Conservation (phyloP, 2,329 filamentous ascomycete genomes). For the Akanthomyces lecanii region DNA sequence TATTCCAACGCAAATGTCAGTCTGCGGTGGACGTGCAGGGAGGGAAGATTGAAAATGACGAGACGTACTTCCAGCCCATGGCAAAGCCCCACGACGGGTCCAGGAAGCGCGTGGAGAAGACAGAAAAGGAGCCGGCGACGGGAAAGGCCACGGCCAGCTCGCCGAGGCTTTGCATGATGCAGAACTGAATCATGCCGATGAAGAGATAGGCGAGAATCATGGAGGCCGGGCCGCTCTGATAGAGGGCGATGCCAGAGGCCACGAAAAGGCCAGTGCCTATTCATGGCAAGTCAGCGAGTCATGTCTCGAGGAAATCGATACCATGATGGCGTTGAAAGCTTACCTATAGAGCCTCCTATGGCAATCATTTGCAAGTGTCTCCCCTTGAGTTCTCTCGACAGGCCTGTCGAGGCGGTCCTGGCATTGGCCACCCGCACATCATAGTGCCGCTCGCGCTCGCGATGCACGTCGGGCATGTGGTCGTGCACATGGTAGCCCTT, state of each 20-base stretch:
- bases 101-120: conserved; percentile 79
- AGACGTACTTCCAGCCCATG: conserved; percentile 77
- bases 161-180: conserved; percentile 77
- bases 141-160: conserved; percentile 82
- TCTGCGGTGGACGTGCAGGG: too few species aligned
- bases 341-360: conserved; percentile 77
- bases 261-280: conserved; percentile 74
- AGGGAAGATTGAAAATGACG: too few species aligned
- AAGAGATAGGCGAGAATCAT: conserved; percentile 66
- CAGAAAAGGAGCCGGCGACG: conserved; percentile 77
- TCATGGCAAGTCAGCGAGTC: background rate
- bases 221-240: conserved; percentile 67
- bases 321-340: conserved; percentile 1
- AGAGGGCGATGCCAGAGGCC: conserved; percentile 63
- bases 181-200: conserved; percentile 77
- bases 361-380: conserved; percentile 90
- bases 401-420: conserved; percentile 65
- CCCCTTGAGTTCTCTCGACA: conserved; percentile 67
- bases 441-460: conserved; percentile 36
- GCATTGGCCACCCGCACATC: conserved; percentile 51
- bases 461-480: conserved; percentile 20
- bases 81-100: conserved; percentile 85
- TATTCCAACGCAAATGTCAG: background rate
- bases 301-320: background rate
- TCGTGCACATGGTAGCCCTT: conserved; percentile 24